Base-by-base conservation (phyloP, 371 early-diverging fungal species). In the Syncephalastrum racemosum region DNA sequence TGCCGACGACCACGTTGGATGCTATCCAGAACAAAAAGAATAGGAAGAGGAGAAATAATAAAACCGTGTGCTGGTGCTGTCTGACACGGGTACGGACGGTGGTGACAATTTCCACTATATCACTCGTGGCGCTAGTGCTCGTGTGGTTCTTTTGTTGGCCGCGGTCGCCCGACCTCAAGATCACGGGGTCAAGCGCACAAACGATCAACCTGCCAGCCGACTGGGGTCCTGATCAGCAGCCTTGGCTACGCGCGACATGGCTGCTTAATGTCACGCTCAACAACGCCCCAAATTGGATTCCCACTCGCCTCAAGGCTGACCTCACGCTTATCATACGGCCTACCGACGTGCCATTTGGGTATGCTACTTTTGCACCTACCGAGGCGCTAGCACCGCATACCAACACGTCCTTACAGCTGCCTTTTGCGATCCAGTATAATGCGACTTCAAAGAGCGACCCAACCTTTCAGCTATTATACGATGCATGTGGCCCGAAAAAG, bases 61-160 rank as follows among this genome's bases (percentile, higher is more conserved):
- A 10, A 31, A 31, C 12, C 10, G 10, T 31, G 36, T 31, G 10
- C 10, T 31, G 36, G 36, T 31, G 5, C 36, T 31, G 36, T 31
- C 2, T 31, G 36, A 31, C 36, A 1, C 36, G 36, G 36, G 12
- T 12, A 31, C 36, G 10, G 10, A 31, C 36, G 36, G 12, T 31
- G 36, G 36, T 31, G 10, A 31, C 36, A 31, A 12, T 12, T 31
- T 31, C 12, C 36, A 31, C 12, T 31, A 12, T 0, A 31, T 31
- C 36, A 31, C 36, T 31, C 0, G 36, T 8, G 36, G 36, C 36
- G 10, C 12, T 31, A 57, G 48, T 4, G 16, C 43, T 66, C 36
- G 53, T 64, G 1, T 46, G 62, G 18, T 76, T 70, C 39, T 50
- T 61, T 50, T 67, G 62, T 10, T 71, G 65, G 65, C 72, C 62